Conservation (phyloP, 352 stramenopile species). For the Phytophthora hibernalis region DNA sequence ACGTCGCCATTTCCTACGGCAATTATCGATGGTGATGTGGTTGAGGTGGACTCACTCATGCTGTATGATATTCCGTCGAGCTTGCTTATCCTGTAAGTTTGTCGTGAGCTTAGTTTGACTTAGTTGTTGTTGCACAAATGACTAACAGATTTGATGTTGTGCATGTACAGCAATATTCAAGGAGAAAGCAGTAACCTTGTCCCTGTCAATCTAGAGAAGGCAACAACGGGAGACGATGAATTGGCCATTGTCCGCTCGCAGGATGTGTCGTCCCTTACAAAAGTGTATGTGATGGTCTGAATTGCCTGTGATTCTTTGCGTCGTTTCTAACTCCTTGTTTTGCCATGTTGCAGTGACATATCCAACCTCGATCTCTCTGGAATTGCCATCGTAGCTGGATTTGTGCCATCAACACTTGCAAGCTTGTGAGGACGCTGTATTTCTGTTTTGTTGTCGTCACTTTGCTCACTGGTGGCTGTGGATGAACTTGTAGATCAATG, state of each 20-base stretch:
- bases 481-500: constrained; percentile 27
- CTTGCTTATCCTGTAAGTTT: constrained; percentile 36
- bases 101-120: background rate
- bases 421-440: constrained; percentile 32
- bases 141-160: background rate
- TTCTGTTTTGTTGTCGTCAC: background rate
- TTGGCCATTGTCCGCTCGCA: constrained; percentile 36
- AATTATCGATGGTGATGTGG: constrained; percentile 5
- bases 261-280: constrained; percentile 23
- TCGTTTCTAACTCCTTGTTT: background rate
- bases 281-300: constrained; percentile 31
- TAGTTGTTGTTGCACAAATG: background rate
- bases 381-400: constrained; percentile 31
- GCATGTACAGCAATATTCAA: constrained; percentile 33
- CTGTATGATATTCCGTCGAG: constrained; percentile 33
- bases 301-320: background rate
- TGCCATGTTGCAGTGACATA: constrained; percentile 32
- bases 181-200: constrained; percentile 25
- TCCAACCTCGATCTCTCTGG: constrained; percentile 44
- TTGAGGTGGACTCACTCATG: constrained; percentile 41
- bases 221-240: constrained; percentile 23
- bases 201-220: constrained; percentile 33
- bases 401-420: constrained; percentile 41
- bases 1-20: constrained; percentile 22
- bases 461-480: background rate